Evolutionary conservation across 108 stramenopile genomes (phyloP).

Genomic region (Ochromonas danica): DNA sequence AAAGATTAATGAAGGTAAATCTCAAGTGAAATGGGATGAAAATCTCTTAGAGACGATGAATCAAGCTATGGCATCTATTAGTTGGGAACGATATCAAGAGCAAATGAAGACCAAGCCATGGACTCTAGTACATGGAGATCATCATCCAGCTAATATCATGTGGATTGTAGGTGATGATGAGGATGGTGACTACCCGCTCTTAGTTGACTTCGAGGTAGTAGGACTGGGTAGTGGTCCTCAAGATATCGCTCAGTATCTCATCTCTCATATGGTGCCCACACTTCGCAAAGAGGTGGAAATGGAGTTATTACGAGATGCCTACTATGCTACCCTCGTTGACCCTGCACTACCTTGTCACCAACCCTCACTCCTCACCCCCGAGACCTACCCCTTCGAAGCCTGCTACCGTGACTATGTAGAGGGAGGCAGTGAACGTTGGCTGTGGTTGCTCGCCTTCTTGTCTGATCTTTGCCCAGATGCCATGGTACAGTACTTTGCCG

Average conservation of each 20-base stretch:
- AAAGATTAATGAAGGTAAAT: background rate
- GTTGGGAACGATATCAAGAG: background rate
- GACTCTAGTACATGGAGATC: slow-evolving; percentile 45
- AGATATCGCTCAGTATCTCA: slow-evolving; percentile 42
- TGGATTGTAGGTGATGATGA: background rate
- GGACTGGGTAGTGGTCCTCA: slow-evolving; percentile 41
- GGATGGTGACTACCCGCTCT: background rate
- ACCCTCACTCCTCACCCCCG: background rate
- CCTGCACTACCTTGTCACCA: background rate
- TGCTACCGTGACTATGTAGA: background rate
- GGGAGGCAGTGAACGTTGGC: background rate
- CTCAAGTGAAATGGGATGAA: background rate
- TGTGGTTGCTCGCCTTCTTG: slow-evolving; percentile 2
- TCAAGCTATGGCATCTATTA: background rate
- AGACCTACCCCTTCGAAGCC: background rate
- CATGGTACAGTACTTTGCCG: slow-evolving; percentile 23
- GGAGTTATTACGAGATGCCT: background rate
- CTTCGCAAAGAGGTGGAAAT: slow-evolving; percentile 12
- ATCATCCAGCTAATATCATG: slow-evolving; percentile 42
- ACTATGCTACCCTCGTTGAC: background rate
- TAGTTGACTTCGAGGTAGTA: slow-evolving; percentile 37
- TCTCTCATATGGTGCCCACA: slow-evolving; percentile 36
- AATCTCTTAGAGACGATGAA: background rate
- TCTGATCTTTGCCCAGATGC: slow-evolving; percentile 9
- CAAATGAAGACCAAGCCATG: slow-evolving; percentile 4